phyloP scores from a whole-genome alignment of 2,329 filamentous ascomycete genomes.

The Trichoderma sp. region DNA sequence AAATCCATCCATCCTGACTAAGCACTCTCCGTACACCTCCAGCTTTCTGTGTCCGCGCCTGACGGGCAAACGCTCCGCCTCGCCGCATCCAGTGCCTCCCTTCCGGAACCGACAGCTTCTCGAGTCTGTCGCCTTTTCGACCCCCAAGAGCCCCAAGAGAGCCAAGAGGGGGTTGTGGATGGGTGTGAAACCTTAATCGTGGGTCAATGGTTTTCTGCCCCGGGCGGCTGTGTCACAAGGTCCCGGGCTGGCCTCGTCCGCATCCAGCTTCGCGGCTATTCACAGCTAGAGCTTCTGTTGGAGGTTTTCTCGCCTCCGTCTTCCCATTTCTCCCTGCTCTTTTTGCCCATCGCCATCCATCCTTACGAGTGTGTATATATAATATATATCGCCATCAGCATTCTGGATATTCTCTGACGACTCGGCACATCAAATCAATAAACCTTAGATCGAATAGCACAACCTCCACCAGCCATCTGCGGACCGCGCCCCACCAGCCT shows the following conservation, averaged over 20 bases:
- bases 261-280: constrained; percentile 7
- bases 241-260: constrained; percentile 9
- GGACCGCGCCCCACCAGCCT: constrained; percentile 15
- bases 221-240: constrained; percentile 14
- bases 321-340: background rate
- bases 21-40: background rate
- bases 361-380: background rate
- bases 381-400: too few relatives aligned
- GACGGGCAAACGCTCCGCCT: constrained; percentile 1
- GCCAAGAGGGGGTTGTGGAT: background rate
- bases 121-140: background rate
- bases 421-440: background rate
- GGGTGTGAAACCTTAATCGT: constrained; percentile 18
- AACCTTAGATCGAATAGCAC: background rate
- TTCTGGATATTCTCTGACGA: background rate
- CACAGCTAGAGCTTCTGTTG: background rate
- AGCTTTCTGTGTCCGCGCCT: background rate
- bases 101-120: background rate
- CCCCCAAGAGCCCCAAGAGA: background rate
- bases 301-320: background rate
- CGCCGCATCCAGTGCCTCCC: constrained; percentile 17
- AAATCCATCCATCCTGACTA: background rate
- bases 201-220: background rate
- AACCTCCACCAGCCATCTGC: constrained; percentile 1
- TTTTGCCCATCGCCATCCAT: background rate